Percentiles rank a stretch among this genome's conserved stretches.
Conservation (phyloP, 306 rosid genomes). For the Cicer judaicum region DNA sequence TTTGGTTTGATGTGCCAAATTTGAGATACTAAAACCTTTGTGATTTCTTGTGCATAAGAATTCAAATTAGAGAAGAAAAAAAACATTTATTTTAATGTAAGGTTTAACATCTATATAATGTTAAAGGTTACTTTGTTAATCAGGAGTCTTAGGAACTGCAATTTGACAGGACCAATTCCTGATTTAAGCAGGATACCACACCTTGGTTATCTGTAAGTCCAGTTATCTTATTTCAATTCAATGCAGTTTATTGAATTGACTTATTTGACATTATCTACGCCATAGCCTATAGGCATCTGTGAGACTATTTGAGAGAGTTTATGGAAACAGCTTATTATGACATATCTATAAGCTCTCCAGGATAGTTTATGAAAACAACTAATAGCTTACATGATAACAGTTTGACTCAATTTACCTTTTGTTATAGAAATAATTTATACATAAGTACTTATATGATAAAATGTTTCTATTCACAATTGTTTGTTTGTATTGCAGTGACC, state of each 20-base stretch:
- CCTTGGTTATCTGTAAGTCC: constrained; percentile 70
- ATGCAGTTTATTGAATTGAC: not conserved
- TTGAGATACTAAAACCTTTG: not conserved
- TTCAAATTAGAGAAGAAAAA: not conserved
- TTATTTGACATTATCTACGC: no score
- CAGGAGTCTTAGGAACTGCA: constrained; percentile 96
- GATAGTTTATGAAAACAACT: no score
- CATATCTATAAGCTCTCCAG: no score
- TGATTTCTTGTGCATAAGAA: not conserved
- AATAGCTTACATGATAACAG: no score
- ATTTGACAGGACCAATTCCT: constrained; percentile 79
- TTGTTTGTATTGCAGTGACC: constrained; percentile 67
- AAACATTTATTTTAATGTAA: not conserved
- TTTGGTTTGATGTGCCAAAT: not conserved
- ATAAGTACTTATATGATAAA: not conserved
- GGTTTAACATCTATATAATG: constrained; percentile 10
- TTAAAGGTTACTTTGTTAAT: constrained; percentile 21
- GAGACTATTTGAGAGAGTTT: no score
- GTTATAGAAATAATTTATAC: no score
- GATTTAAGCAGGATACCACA: constrained; percentile 68
- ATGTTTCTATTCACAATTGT: constrained; percentile 40
- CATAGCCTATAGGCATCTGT: no score
- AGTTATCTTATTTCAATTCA: constrained; percentile 34
- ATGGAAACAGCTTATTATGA: no score
- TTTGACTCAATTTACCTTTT: no score